Base-by-base conservation (phyloP, 129 eudicot genomes). In the Tanacetum coccineum region DNA sequence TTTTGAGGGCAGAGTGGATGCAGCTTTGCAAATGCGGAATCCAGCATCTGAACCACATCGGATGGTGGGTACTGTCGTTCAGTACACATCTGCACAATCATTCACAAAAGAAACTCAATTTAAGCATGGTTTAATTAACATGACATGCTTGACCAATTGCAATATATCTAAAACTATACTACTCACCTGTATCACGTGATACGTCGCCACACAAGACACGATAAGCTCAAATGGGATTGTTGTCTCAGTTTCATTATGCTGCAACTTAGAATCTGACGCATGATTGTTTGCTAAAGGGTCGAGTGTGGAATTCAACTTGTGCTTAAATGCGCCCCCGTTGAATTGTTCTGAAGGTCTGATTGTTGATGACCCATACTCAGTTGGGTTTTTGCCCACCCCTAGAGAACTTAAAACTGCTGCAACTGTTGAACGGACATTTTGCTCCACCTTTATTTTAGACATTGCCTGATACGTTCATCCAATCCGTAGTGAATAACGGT, bases 31-130 rank as follows among this genome's bases (percentile, higher is more conserved):
- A 82, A 78, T 0, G 85, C 82, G 19, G 76, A 79, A 70, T 85
- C 91, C n/a, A 85, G 70, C 72, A 85, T 79, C 66, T 79, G 85
- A 9, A 82, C 91, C 54, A 82, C 91, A 42, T 85, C 91, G 0
- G 81, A 80, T 57, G 87, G 91, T 9, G 91, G 91, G 76, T 70
- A 77, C 36, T 79, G 84, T 30, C 83, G 57, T 47, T 81, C 91
- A 21, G 87, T 79, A 75, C 87, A 85, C 74, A 44, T 79, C 91
- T 85, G 84, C 84, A 78, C 42, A 56, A 64, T 64, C 54, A 56
- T 53, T 55, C 22, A 68, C 53, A 54, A 32, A 60, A 51, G 44
- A 36, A 52, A 9, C 32, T 40, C 53, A 62, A 9, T 9, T 72
- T 59, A 13, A 22, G 9, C 26, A 25, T 6, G 42, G 42, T 36